Evolutionary conservation across 768 basidiomycete species (phyloP).

Genomic region (Hypholoma fasciculare): DNA sequence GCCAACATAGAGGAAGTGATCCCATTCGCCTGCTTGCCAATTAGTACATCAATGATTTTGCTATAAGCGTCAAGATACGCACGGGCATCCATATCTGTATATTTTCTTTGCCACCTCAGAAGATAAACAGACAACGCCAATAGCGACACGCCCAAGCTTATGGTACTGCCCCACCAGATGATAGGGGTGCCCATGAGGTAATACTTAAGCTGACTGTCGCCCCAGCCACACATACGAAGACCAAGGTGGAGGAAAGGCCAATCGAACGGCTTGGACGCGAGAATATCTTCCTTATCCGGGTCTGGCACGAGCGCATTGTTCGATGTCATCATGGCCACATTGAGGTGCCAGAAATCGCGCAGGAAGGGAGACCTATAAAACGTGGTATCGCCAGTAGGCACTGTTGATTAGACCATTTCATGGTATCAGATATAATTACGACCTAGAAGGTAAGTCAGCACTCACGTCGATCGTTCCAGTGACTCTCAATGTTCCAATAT

Average conservation of each 20-base stretch:
- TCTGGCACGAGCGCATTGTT: conserved; percentile 98
- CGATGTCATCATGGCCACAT: conserved; percentile 99
- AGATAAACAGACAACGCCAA: conserved; percentile 66
- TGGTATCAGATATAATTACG: background rate
- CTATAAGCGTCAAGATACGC: conserved; percentile 28
- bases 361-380: conserved; percentile 91
- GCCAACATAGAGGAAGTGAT: conserved; percentile 89
- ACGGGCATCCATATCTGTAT: conserved; percentile 89
- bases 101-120: conserved; percentile 84
- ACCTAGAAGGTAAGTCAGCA: conserved; percentile 16
- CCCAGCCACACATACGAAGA: conserved; percentile 98
- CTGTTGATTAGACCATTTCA: conserved; percentile 34
- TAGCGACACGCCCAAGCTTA: conserved; percentile 60
- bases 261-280: conserved; percentile 89
- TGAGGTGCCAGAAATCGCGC: conserved; percentile 97
- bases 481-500: conserved; percentile 98
- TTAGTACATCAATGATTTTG: conserved; percentile 5
- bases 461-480: conserved; percentile 94
- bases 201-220: conserved; percentile 82
- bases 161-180: conserved; percentile 84
- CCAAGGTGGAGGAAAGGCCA: conserved; percentile 94
- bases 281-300: conserved; percentile 97
- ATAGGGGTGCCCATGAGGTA: conserved; percentile 93
- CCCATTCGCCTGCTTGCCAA: conserved; percentile 73
- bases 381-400: conserved; percentile 81